Conservation (phyloP, 2,329 filamentous ascomycete genomes). For the Cladophialophora yegresii region DNA sequence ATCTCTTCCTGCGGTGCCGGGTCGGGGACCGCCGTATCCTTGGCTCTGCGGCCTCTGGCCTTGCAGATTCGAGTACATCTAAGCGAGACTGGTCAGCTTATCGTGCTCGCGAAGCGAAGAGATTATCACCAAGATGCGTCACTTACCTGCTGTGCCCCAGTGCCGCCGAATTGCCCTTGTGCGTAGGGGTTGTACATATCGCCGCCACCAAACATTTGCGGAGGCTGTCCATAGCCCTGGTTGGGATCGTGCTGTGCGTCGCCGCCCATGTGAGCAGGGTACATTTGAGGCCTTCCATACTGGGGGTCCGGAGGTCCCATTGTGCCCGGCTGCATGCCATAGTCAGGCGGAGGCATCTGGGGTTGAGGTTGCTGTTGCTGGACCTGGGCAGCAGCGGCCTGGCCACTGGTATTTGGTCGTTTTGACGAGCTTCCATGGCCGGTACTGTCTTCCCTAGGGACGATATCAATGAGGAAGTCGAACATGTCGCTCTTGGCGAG, state of each 20-base stretch:
- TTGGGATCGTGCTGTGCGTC: slow-evolving; percentile 64
- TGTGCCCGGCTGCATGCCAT: slow-evolving; percentile 62
- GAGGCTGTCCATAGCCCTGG: slow-evolving; percentile 72
- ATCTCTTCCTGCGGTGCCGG: slow-evolving; percentile 32
- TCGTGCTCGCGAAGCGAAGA: not conserved
- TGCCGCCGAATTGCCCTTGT: slow-evolving; percentile 61
- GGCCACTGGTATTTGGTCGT: slow-evolving; percentile 50
- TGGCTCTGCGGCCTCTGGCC: slow-evolving; percentile 35
- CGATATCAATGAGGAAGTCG: slow-evolving; percentile 98
- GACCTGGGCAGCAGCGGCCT: slow-evolving; percentile 43
- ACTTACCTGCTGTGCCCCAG: slow-evolving; percentile 69
- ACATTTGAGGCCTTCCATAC: slow-evolving; percentile 81
- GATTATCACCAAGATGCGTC: slow-evolving; percentile 12
- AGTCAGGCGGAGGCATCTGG: slow-evolving; percentile 57
- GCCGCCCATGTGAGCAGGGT: slow-evolving; percentile 66
- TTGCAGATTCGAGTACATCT: slow-evolving; percentile 35
- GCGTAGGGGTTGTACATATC: slow-evolving; percentile 76
- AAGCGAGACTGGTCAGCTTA: not conserved
- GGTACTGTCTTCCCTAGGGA: slow-evolving; percentile 89
- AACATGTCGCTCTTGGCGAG: slow-evolving; percentile 99
- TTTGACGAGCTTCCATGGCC: slow-evolving; percentile 60
- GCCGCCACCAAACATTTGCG: slow-evolving; percentile 71
- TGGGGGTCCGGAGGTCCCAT: slow-evolving; percentile 70
- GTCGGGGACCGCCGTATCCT: slow-evolving; percentile 35
- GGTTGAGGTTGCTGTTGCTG: slow-evolving; percentile 57